Percentiles rank a stretch among this genome's conserved stretches.
phyloP scores from a whole-genome alignment of 2,329 filamentous ascomycete genomes.

The Rhynchosporium graminicola region DNA sequence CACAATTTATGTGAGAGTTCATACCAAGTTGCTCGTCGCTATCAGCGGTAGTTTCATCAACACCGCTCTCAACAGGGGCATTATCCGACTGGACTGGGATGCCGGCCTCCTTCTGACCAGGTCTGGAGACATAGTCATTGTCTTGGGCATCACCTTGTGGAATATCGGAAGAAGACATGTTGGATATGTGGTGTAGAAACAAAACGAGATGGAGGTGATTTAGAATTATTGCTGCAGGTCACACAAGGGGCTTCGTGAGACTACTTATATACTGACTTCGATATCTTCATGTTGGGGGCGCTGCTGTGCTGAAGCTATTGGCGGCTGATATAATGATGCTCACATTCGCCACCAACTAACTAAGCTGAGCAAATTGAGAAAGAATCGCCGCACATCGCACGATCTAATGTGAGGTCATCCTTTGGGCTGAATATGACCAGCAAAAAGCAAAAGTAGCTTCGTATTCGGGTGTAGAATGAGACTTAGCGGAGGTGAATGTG shows the following conservation, averaged over 20 bases:
- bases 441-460: too few species aligned
- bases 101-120: slow-evolving; percentile 33
- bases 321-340: slow-evolving; percentile 12
- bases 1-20: neutral
- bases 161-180: slow-evolving; percentile 18
- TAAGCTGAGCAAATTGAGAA: neutral
- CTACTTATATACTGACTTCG: slow-evolving; percentile 4
- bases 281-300: too few species aligned
- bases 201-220: neutral
- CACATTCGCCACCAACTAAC: slow-evolving; percentile 2
- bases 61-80: slow-evolving; percentile 40
- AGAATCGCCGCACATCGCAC: neutral
- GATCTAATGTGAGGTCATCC: too few species aligned
- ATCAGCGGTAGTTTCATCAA: slow-evolving; percentile 40
- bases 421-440: too few species aligned
- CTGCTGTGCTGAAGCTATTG: neutral
- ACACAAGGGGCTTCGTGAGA: too few species aligned
- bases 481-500: too few species aligned
- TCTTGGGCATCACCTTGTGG: slow-evolving; percentile 35
- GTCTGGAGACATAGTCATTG: slow-evolving; percentile 42
- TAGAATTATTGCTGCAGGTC: neutral
- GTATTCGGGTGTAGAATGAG: too few species aligned
- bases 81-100: slow-evolving; percentile 43
- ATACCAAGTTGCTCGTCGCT: slow-evolving; percentile 43
- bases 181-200: too few species aligned